phyloP scores from a whole-genome alignment of 345 rosid genomes.

The Limnanthes douglasii region DNA sequence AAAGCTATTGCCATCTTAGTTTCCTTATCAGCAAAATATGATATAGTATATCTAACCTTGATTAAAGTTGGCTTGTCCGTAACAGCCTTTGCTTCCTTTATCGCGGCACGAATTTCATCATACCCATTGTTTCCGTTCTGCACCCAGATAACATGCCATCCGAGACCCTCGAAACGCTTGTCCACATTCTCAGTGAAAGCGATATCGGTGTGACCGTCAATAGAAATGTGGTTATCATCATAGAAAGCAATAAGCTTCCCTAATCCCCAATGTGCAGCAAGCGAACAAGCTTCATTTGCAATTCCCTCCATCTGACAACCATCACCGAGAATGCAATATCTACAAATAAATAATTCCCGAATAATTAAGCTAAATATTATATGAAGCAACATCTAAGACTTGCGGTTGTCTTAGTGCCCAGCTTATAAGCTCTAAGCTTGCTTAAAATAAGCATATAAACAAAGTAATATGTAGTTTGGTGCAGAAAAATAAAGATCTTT shows the following conservation, averaged over 20 bases:
- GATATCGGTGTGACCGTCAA: conserved; percentile 94
- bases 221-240: conserved; percentile 98
- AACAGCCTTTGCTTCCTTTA: conserved; percentile 94
- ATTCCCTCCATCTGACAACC: conserved; percentile 99
- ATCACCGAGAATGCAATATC: conserved; percentile 78
- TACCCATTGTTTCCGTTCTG: conserved; percentile 98
- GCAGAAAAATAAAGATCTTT: no score
- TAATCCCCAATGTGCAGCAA: conserved; percentile 98
- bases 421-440: no score
- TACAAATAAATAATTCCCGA: no score
- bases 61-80: conserved; percentile 87
- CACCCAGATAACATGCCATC: conserved; percentile 99
- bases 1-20: no score
- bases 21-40: no score
- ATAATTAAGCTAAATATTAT: no score
- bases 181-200: conserved; percentile 92
- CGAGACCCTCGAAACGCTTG: conserved; percentile 85
- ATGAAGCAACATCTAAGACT: no score
- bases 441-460: no score
- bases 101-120: conserved; percentile 98
- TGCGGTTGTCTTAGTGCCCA: no score
- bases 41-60: no score
- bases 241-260: conserved; percentile 97
- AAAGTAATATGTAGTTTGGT: no score
- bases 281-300: conserved; percentile 81